Evolutionary conservation across 2,329 filamentous ascomycete genomes (phyloP), one percentile per base, ranked within the genome.

Genomic region (Phoma sp.): DNA sequence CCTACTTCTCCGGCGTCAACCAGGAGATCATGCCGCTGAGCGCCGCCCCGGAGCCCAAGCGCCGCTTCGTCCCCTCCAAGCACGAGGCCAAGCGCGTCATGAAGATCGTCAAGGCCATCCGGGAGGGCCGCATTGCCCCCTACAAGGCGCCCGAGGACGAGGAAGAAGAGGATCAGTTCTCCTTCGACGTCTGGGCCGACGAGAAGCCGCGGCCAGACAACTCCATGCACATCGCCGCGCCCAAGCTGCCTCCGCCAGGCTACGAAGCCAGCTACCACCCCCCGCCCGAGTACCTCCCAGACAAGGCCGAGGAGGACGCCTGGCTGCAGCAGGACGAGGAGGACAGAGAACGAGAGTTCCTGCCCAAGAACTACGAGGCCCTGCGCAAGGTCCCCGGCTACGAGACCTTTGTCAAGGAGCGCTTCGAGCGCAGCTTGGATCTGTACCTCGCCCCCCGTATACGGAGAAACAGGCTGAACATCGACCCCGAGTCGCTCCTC

Each of bases 201-300:
- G 94, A 99, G 76, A 85, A 89, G 64, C 86, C 91, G 10, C 85
- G 89, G 65, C 86, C 90, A 31, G 89, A 93, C 58, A 91, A 98
- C 74, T 82, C 90, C 32, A 98, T 98, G 93, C 91, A 97, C 70
- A 89, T 98, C 50, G 90, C 95, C 15, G 94, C 95, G 1, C 95
- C 95, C 5, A 99, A 99, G 74, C 82, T 96, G 44, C 88, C 94
- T 25, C 94, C 95, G 33, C 95, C 95, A 25, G 92, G 92, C 47
- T 97, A 96, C 74, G 93, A 96, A 69, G 86, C 97, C 74, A 96
- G 92, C 71, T 98, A 99, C 75, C 96, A 98, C 76, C 95, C 95
- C 22, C 95, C 96, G 44, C 85, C 89, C 4, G 95, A 99, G 79
- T 99, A 98, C 74, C 81, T 99, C 2, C 96, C 94, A 1, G 90